Evolutionary conservation across 331 rosid species (phyloP).

Genomic region (Rosa hybrid): DNA sequence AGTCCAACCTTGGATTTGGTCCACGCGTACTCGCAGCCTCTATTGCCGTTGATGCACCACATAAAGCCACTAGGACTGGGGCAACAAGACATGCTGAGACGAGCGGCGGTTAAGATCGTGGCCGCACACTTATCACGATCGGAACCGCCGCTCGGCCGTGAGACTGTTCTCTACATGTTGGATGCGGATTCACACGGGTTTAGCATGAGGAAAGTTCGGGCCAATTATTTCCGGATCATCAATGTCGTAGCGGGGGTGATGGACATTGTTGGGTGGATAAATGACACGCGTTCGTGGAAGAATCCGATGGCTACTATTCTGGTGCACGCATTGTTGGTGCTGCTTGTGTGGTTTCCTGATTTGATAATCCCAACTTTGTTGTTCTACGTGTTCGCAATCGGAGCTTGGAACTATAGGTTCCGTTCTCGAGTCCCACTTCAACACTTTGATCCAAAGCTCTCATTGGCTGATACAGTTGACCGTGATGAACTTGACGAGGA

Average conservation of each 20-base stretch:
- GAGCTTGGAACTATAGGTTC: slow-evolving; percentile 82
- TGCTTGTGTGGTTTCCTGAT: slow-evolving; percentile 89
- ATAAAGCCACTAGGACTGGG: slow-evolving; percentile 61
- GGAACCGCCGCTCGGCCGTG: slow-evolving; percentile 72
- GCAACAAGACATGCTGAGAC: slow-evolving; percentile 71
- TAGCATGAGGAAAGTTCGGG: slow-evolving; percentile 79
- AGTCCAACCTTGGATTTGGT: slow-evolving; percentile 64
- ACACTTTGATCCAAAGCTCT: slow-evolving; percentile 64
- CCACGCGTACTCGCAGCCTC: slow-evolving; percentile 70
- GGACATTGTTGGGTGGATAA: slow-evolving; percentile 63
- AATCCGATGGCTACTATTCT: slow-evolving; percentile 71
- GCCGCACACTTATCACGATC: slow-evolving; percentile 61
- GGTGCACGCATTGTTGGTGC: slow-evolving; percentile 60
- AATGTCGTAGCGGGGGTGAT: slow-evolving; percentile 52
- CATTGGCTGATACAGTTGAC: slow-evolving; percentile 56
- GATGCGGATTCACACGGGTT: slow-evolving; percentile 70
- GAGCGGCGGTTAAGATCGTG: slow-evolving; percentile 59
- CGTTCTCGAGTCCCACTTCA: slow-evolving; percentile 49
- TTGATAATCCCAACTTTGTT: slow-evolving; percentile 59
- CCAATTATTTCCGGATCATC: slow-evolving; percentile 68
- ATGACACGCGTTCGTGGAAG: slow-evolving; percentile 82
- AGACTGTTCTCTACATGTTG: slow-evolving; percentile 64
- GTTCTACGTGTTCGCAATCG: slow-evolving; percentile 60
- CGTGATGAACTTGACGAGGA: slow-evolving; percentile 84
- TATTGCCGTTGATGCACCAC: slow-evolving; percentile 88